Evolutionary conservation across 441 rosid genomes (phyloP).

Genomic region (Mallotus japonicus): DNA sequence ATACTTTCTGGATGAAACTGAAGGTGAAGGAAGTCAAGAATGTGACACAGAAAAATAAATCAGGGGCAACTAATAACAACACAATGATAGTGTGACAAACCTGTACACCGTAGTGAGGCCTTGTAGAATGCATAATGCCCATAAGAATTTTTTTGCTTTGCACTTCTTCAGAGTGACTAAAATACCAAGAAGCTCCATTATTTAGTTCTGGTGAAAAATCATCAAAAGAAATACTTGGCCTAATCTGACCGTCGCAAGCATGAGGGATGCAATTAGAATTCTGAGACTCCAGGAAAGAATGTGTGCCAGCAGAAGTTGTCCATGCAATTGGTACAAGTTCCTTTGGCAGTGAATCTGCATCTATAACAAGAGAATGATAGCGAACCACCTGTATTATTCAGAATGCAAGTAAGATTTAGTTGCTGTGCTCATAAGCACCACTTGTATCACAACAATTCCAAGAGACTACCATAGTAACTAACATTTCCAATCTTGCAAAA

Average conservation of each 20-base stretch:
- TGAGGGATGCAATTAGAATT: constrained; percentile 31
- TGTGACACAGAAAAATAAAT: constrained; percentile 19
- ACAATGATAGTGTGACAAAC: constrained; percentile 35
- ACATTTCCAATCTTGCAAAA: background rate
- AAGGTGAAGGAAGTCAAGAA: constrained; percentile 30
- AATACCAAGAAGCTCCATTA: constrained; percentile 38
- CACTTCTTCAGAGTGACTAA: constrained; percentile 28
- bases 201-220: constrained; percentile 28
- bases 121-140: constrained; percentile 85
- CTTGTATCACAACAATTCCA: background rate
- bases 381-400: constrained; percentile 69
- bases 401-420: background rate
- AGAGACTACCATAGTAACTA: background rate
- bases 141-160: constrained; percentile 56
- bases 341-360: constrained; percentile 73
- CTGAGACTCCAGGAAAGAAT: constrained; percentile 50
- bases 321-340: constrained; percentile 90
- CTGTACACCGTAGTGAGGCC: constrained; percentile 98
- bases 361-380: constrained; percentile 88
- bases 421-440: background rate
- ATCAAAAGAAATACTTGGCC: constrained; percentile 27
- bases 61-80: background rate
- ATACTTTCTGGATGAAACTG: constrained; percentile 99
- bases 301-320: constrained; percentile 56
- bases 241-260: constrained; percentile 31